Percentiles rank a stretch among this genome's conserved stretches.
These are phyloP conservation scores for Acanthamoeba rhysodes DNA, from an alignment of 208 protist genomes.

Conservation along the genomic window DNA sequence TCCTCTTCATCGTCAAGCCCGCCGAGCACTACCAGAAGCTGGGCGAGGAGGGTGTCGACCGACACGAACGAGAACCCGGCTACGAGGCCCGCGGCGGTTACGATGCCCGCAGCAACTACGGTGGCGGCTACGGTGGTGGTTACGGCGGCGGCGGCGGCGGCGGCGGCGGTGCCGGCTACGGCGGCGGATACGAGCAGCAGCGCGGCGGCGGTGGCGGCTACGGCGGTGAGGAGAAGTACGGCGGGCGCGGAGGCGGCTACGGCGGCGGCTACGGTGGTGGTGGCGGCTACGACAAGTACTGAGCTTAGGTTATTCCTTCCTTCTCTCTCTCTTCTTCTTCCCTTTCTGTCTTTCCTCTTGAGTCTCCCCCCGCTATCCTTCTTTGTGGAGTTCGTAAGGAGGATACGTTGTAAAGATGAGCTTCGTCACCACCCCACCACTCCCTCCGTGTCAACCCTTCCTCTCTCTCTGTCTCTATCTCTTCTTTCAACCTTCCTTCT, in stretches of 20 bases:
- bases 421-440: not conserved
- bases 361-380: not conserved
- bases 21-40: slow-evolving; percentile 27
- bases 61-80: slow-evolving; percentile 9
- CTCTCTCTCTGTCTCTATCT: not conserved
- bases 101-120: not conserved
- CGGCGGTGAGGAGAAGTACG: not conserved
- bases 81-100: not conserved
- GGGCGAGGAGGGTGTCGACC: slow-evolving; percentile 3
- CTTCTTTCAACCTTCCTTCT: not conserved
- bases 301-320: not conserved
- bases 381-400: slow-evolving; percentile 23
- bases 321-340: not conserved
- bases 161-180: not conserved
- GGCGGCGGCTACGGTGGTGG: not conserved
- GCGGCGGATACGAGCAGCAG: not conserved
- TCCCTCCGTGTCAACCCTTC: not conserved
- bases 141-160: not conserved
- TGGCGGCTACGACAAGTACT: slow-evolving; percentile 8
- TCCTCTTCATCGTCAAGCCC: slow-evolving; percentile 72
- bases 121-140: not conserved
- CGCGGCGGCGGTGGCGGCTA: not conserved
- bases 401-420: slow-evolving; percentile 58
- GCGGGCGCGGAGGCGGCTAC: not conserved
- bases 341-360: not conserved